phyloP scores from a whole-genome alignment of 2,329 filamentous ascomycete species.

The Venturia effusa region DNA sequence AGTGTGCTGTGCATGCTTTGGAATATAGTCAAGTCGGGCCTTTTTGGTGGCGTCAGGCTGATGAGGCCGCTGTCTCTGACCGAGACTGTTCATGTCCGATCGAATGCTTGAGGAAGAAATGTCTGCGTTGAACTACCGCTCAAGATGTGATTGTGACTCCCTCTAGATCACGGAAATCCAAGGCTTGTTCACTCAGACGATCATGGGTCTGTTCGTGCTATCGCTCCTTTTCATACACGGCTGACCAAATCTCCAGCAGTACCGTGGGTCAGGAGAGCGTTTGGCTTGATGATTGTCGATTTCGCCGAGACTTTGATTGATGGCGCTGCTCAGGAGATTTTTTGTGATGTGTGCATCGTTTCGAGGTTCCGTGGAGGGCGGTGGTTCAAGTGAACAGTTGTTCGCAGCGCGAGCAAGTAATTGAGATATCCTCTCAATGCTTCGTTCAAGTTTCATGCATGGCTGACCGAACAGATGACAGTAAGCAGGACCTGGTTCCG shows the following conservation, averaged over 20 bases:
- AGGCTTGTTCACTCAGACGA: background rate
- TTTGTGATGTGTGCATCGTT: background rate
- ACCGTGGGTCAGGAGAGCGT: background rate
- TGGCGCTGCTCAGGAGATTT: background rate
- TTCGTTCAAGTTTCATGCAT: background rate
- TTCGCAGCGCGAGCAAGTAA: background rate
- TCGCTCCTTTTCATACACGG: background rate
- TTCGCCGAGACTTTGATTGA: background rate
- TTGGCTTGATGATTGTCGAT: background rate
- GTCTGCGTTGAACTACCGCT: background rate
- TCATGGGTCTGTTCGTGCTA: background rate
- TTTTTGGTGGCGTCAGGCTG: background rate
- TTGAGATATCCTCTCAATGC: background rate
- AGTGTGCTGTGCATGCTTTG: background rate
- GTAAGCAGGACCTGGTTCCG: background rate
- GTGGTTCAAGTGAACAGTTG: background rate
- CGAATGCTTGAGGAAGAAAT: background rate
- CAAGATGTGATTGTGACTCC: background rate
- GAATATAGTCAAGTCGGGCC: background rate
- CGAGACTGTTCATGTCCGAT: background rate
- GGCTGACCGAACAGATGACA: slow-evolving; percentile 2
- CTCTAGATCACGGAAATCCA: background rate
- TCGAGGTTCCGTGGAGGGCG: no score
- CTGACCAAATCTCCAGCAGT: background rate
- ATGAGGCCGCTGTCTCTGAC: background rate